Base-by-base conservation (phyloP, 768 basidiomycete genomes). In the Tulasnella sp. region DNA sequence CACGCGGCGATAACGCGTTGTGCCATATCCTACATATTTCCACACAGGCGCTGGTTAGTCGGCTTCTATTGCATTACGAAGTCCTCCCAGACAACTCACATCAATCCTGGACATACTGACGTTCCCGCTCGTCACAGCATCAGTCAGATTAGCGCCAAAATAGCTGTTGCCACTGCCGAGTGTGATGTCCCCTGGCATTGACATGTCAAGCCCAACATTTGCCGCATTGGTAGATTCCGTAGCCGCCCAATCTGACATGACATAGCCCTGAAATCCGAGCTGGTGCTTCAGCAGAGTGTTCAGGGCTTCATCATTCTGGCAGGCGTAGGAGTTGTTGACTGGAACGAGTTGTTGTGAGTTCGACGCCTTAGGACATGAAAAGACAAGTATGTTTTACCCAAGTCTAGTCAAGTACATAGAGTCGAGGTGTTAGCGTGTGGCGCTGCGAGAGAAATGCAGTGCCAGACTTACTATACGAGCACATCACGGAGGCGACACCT, bases 231-330 rank as follows among this genome's bases (percentile, higher is more conserved):
- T 61, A 19, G 60, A 82, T 61, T 77, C 74, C 26, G 79, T 80
- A 3, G 84, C 86, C 49, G 69, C 65, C 86, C 86, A 88, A 70
- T 88, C 87, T 11, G 83, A 82, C 81, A 86, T 80, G 52, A 88
- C 77, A 67, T 77, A 85, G 42, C 86, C 87, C 71, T 85, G 84
- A 75, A 88, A 90, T 9, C 82, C 86, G 54, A 77, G 79, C 70
- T 90, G 84, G 49, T 76, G 72, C 72, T 89, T 89, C 60, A 89
- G 73, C n/a, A 90, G 75, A 58, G 81, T 79, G 68, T 88, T 88
- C 68, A 88, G 66, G 50, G 80, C 74, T 63, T 80, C 80, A 70
- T 82, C 76, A 65, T 86, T 85, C 67, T 88, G 81, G 69, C 86
- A 88, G 0, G 87, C 85, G 63, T 81, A 88, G 0, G 83, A 84